Evolutionary conservation across 169 alveolate species (phyloP).

Genomic region (Plasmodium vivax): DNA sequence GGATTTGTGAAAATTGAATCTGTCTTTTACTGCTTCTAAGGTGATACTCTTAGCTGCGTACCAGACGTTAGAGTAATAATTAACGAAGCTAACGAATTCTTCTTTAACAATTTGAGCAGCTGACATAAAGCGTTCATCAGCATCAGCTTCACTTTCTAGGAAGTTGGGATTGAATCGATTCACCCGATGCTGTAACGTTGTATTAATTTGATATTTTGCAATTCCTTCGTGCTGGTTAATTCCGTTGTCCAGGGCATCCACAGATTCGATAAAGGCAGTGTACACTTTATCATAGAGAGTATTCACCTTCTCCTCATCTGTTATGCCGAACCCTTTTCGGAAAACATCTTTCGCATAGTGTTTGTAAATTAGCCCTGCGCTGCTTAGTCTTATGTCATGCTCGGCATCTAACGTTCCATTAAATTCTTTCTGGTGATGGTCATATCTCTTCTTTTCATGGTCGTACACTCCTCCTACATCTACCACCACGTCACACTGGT

Average conservation of each 20-base stretch:
- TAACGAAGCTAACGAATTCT: constrained; percentile 76
- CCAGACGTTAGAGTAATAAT: constrained; percentile 76
- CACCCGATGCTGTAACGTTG: constrained; percentile 85
- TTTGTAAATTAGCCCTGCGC: constrained; percentile 93
- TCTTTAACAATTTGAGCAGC: constrained; percentile 86
- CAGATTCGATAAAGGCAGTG: constrained; percentile 85
- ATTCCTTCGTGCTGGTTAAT: constrained; percentile 84
- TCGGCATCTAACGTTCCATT: constrained; percentile 79
- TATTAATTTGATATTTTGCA: constrained; percentile 82
- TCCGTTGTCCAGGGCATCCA: constrained; percentile 94
- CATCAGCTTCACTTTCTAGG: constrained; percentile 84
- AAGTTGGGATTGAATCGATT: constrained; percentile 90
- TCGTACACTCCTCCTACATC: constrained; percentile 94
- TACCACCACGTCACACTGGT: constrained; percentile 88
- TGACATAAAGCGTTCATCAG: constrained; percentile 81
- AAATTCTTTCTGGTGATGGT: constrained; percentile 93
- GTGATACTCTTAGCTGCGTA: constrained; percentile 76
- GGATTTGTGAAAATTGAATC: constrained; percentile 81
- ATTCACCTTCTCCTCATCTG: constrained; percentile 81
- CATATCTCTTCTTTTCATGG: constrained; percentile 86
- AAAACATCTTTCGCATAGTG: constrained; percentile 88
- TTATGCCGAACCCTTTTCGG: constrained; percentile 78
- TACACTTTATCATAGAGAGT: constrained; percentile 82
- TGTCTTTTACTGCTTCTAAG: constrained; percentile 73
- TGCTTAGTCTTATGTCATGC: constrained; percentile 86